Conservation (phyloP, 257 asterid species). For the Solanum arcanum region DNA sequence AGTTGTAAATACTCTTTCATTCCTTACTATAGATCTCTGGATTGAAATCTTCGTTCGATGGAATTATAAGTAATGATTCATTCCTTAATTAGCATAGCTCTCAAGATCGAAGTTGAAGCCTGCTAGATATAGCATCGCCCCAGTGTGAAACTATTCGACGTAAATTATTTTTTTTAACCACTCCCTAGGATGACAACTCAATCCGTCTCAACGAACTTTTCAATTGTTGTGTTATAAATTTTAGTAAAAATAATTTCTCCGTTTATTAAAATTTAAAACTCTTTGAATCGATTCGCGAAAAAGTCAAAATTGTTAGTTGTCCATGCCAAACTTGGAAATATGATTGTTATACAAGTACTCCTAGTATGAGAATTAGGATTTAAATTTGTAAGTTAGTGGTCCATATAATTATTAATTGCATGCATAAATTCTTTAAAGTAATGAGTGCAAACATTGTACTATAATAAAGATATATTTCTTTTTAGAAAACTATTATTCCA, state of each 20-base stretch:
- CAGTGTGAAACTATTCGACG: background rate
- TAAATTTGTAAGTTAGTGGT: background rate
- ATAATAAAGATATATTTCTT: background rate
- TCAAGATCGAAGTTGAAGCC: background rate
- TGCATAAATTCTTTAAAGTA: background rate
- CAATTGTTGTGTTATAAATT: background rate
- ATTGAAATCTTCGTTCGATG: background rate
- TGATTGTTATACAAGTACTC: background rate
- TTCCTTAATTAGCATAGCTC: too few relatives aligned
- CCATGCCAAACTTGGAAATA: background rate
- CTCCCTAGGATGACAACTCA: background rate
- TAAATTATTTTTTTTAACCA: background rate
- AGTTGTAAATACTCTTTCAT: background rate
- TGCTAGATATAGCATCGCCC: accelerated
- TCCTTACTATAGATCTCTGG: background rate
- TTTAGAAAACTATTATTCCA: background rate
- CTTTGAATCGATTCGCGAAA: background rate
- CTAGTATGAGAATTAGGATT: background rate
- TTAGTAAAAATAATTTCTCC: background rate
- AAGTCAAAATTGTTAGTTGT: background rate
- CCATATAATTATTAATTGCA: background rate
- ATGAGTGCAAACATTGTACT: background rate
- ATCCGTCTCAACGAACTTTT: background rate
- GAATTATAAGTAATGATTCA: too few relatives aligned
- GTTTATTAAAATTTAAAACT: background rate